phyloP scores from a whole-genome alignment of 2,329 filamentous ascomycete species.

The Cordyceps farinosa region DNA sequence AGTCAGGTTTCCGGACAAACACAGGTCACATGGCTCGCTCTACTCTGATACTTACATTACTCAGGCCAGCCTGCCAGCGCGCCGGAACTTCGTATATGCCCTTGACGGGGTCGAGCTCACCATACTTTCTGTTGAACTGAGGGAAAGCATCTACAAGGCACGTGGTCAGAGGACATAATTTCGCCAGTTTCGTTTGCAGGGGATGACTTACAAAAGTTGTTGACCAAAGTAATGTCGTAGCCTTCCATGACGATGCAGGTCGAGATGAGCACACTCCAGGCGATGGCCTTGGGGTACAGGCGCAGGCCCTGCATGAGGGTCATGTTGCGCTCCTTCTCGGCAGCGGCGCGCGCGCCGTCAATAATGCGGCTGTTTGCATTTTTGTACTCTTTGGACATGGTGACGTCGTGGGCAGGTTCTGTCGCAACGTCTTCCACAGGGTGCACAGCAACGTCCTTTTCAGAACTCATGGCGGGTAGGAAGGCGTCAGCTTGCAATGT shows the following conservation, averaged over 20 bases:
- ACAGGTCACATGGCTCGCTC: neutral
- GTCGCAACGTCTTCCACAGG: conserved; percentile 19
- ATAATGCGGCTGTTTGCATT: conserved; percentile 31
- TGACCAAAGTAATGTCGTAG: conserved; percentile 77
- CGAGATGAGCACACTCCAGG: conserved; percentile 81
- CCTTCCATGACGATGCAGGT: conserved; percentile 91
- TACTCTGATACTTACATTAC: conserved; percentile 38
- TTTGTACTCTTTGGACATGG: neutral
- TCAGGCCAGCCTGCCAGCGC: conserved; percentile 59
- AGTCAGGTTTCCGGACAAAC: conserved; percentile 1
- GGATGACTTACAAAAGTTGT: conserved; percentile 63
- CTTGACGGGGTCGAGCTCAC: conserved; percentile 24
- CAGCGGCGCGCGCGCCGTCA: conserved; percentile 40
- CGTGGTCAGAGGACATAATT: conserved; percentile 3
- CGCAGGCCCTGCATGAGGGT: conserved; percentile 71
- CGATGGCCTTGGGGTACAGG: conserved; percentile 82
- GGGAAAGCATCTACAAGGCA: conserved; percentile 45
- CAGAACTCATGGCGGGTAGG: conserved; percentile 20
- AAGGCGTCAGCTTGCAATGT: neutral
- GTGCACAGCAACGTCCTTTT: conserved; percentile 15
- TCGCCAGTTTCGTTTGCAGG: neutral
- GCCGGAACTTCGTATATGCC: conserved; percentile 55
- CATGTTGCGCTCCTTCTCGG: conserved; percentile 65
- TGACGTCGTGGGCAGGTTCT: neutral
- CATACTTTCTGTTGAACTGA: conserved; percentile 57